Conservation (phyloP, 78 protist genomes). For the Anaeramoeba flamelloides region DNA sequence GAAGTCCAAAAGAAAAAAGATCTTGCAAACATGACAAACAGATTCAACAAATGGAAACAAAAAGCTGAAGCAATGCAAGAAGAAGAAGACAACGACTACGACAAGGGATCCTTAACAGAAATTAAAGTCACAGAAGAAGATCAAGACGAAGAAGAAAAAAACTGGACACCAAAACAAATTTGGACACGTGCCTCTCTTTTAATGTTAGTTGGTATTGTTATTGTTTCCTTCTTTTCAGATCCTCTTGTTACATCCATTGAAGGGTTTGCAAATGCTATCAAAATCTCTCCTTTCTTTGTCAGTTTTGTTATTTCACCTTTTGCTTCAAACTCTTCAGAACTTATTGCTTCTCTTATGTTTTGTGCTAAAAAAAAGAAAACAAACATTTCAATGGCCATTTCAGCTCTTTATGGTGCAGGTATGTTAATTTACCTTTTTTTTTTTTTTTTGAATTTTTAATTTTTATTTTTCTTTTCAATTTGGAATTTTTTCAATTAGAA, state of each 20-base stretch:
- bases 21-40: no score
- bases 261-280: neutral
- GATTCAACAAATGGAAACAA: no score
- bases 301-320: slow-evolving; percentile 10
- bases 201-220: slow-evolving; percentile 15
- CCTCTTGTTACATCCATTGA: slow-evolving; percentile 22
- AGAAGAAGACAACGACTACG: neutral
- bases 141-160: slow-evolving; percentile 8
- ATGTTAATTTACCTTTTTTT: no score
- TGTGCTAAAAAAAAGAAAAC: slow-evolving; percentile 4
- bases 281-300: slow-evolving; percentile 20
- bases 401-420: neutral
- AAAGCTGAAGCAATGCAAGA: neutral
- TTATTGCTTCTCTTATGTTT: slow-evolving; percentile 9
- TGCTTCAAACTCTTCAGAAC: slow-evolving; percentile 19
- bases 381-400: neutral
- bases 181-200: slow-evolving; percentile 4
- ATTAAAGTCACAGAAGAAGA: neutral
- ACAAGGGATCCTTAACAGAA: no score
- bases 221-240: slow-evolving; percentile 32
- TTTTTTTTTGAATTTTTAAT: no score
- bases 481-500: no score
- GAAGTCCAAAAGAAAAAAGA: no score
- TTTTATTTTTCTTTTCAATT: no score
- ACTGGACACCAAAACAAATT: no score